Evolutionary conservation across 1,284 basidiomycete species (phyloP).

Genomic region (Leccinum ponderosum): DNA sequence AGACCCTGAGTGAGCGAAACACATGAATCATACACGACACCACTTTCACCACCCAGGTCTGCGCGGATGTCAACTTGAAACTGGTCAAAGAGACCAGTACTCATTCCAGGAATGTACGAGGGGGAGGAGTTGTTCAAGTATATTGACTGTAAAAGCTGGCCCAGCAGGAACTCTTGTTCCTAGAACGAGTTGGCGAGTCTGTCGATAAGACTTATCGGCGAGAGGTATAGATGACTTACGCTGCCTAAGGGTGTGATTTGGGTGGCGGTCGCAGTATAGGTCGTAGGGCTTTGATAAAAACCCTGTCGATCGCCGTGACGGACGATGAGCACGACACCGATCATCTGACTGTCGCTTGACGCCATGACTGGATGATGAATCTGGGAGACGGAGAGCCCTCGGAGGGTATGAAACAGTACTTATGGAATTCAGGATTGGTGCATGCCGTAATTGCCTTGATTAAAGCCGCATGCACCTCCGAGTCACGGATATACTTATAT

Average conservation of each 20-base stretch:
- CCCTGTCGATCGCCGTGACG: conserved; percentile 65
- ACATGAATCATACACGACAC: conserved; percentile 71
- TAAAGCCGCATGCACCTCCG: background rate
- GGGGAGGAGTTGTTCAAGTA: conserved; percentile 64
- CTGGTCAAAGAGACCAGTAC: conserved; percentile 46
- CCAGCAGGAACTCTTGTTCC: conserved; percentile 66
- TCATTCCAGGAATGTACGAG: conserved; percentile 60
- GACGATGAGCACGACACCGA: conserved; percentile 60
- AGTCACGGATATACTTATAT: background rate
- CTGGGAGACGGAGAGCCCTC: background rate
- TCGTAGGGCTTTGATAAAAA: conserved; percentile 67
- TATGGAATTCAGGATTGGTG: too few species aligned
- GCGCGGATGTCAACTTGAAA: conserved; percentile 53
- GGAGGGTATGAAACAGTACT: background rate
- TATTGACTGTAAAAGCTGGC: conserved; percentile 55
- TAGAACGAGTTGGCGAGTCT: conserved; percentile 8
- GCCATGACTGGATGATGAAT: conserved; percentile 16
- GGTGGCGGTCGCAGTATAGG: conserved; percentile 65
- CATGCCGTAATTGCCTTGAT: background rate
- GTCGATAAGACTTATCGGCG: background rate
- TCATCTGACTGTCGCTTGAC: conserved; percentile 30
- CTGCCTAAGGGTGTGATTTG: conserved; percentile 78
- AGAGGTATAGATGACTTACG: conserved; percentile 37
- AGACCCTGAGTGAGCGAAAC: conserved; percentile 72
- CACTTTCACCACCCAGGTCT: conserved; percentile 76